phyloP scores from a whole-genome alignment of 148 eudicot species.

The Nepenthes gracilis region DNA sequence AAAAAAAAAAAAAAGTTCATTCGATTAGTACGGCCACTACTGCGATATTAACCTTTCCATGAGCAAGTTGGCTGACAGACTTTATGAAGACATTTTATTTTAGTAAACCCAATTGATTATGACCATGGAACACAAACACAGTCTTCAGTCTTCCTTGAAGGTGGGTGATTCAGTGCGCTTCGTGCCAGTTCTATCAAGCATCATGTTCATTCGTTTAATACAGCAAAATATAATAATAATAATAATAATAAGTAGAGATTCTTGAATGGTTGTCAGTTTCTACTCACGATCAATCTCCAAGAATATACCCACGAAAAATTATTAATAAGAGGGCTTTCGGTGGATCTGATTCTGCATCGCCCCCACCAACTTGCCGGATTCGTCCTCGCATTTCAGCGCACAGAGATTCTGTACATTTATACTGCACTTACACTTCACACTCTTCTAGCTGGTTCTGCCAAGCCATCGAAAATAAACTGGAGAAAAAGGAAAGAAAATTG shows the following conservation, averaged over 20 bases:
- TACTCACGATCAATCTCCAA: conserved; percentile 18
- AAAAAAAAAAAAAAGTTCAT: too few relatives aligned
- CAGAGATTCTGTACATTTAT: conserved; percentile 17
- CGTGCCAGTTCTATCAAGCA: background rate
- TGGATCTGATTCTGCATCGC: conserved; percentile 25
- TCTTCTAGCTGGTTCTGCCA: too few relatives aligned
- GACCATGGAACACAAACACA: background rate
- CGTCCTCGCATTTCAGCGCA: conserved; percentile 13
- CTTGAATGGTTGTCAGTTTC: conserved; percentile 18
- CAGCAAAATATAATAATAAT: too few relatives aligned
- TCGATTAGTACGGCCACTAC: too few relatives aligned
- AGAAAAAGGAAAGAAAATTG: too few relatives aligned
- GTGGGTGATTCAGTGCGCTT: background rate
- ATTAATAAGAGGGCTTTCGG: conserved; percentile 27
- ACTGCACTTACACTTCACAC: conserved; percentile 9
- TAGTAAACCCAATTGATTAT: too few relatives aligned
- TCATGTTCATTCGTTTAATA: background rate
- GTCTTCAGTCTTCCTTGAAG: background rate
- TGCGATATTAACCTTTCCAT: too few relatives aligned
- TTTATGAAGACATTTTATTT: too few relatives aligned
- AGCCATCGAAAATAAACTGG: too few relatives aligned
- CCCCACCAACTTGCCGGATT: conserved; percentile 41
- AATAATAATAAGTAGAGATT: conserved; percentile 5
- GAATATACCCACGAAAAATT: conserved; percentile 17
- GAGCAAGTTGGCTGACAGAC: too few relatives aligned